These are phyloP conservation scores for Penicillium sp. DNA, from an alignment of 2,329 filamentous ascomycete genomes.

Conservation along the genomic window DNA sequence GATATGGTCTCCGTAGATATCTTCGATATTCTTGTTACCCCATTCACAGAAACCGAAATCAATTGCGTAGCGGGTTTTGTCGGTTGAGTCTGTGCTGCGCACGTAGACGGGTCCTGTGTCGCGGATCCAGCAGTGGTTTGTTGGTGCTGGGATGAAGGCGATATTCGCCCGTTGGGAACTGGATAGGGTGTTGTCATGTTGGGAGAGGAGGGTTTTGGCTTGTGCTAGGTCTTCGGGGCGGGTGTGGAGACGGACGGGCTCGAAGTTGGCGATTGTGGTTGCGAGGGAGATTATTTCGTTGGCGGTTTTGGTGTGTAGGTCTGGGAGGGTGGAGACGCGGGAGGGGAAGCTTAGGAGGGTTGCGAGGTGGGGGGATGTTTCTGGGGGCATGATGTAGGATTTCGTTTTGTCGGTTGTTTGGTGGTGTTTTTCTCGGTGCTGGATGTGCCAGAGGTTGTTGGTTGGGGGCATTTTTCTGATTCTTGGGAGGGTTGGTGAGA, in stretches of 20 bases:
- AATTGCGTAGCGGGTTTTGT: conserved; percentile 18
- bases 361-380: conserved; percentile 25
- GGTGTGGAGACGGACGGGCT: conserved; percentile 32
- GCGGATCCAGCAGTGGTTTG: conserved; percentile 32
- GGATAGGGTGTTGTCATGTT: not conserved
- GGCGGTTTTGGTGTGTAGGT: conserved; percentile 20
- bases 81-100: conserved; percentile 7
- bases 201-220: conserved; percentile 15
- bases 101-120: conserved; percentile 32
- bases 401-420: conserved; percentile 11
- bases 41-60: conserved; percentile 26
- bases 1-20: conserved; percentile 12
- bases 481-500: not conserved
- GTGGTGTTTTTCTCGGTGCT: conserved; percentile 6
- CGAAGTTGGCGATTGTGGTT: conserved; percentile 29
- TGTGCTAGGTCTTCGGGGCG: conserved; percentile 22
- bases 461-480: conserved; percentile 13
- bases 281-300: conserved; percentile 29
- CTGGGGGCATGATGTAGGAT: conserved; percentile 21
- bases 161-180: conserved; percentile 12
- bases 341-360: conserved; percentile 31
- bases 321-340: conserved; percentile 20
- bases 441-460: conserved; percentile 11
- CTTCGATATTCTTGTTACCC: conserved; percentile 20
- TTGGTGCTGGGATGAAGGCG: conserved; percentile 17